These are phyloP conservation scores for Biscogniauxia marginata DNA, from an alignment of 2,329 filamentous ascomycete genomes.

Conservation along the genomic window DNA sequence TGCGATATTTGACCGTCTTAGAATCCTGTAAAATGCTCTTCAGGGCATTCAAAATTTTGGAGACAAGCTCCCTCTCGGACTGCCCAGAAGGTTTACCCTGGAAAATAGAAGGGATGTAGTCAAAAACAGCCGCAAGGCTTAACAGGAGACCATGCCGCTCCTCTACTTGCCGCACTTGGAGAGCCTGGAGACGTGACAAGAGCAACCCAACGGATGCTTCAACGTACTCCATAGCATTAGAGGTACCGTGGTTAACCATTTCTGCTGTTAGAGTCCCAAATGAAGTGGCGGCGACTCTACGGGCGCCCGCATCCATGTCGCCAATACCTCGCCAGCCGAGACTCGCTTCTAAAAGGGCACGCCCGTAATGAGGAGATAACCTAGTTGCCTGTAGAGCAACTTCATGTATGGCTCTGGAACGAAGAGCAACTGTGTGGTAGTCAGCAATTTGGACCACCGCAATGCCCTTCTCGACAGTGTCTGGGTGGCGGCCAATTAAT, in stretches of 20 bases:
- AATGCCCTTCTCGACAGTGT: slow-evolving; percentile 80
- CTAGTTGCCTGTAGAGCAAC: slow-evolving; percentile 68
- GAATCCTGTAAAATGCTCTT: slow-evolving; percentile 41
- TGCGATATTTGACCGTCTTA: slow-evolving; percentile 47
- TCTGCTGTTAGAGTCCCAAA: slow-evolving; percentile 60
- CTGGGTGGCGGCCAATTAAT: slow-evolving; percentile 86
- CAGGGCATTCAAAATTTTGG: slow-evolving; percentile 28
- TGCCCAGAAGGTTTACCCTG: slow-evolving; percentile 2
- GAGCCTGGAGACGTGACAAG: slow-evolving; percentile 40
- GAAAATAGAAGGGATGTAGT: slow-evolving; percentile 41
- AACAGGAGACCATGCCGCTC: slow-evolving; percentile 67
- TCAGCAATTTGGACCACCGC: slow-evolving; percentile 85
- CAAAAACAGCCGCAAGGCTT: slow-evolving; percentile 58
- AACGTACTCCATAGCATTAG: slow-evolving; percentile 29
- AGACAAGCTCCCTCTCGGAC: slow-evolving; percentile 16
- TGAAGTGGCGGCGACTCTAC: slow-evolving; percentile 68
- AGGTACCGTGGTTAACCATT: slow-evolving; percentile 29
- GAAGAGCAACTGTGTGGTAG: slow-evolving; percentile 88
- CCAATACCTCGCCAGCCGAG: slow-evolving; percentile 87
- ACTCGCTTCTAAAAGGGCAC: slow-evolving; percentile 67
- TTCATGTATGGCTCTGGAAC: slow-evolving; percentile 75
- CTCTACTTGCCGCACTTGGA: slow-evolving; percentile 61
- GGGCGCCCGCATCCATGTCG: slow-evolving; percentile 71
- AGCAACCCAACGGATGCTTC: slow-evolving; percentile 42
- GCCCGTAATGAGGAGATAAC: slow-evolving; percentile 68